Evolutionary conservation across 441 rosid species (phyloP).

Genomic region (Syzygium malaccense): DNA sequence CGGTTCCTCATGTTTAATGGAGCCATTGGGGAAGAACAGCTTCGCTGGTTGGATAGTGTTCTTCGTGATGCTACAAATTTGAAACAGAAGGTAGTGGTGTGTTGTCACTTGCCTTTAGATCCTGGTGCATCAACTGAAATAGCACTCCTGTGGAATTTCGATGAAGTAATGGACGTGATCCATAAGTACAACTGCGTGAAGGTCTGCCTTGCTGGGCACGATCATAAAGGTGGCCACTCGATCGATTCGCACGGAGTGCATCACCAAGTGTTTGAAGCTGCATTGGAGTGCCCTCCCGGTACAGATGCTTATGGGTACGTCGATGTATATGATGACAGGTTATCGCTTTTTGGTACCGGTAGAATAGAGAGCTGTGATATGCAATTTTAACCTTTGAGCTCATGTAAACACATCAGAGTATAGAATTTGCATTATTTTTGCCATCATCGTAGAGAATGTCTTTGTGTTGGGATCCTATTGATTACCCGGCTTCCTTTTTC

Average conservation of each 20-base stretch:
- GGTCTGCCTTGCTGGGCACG: conserved; percentile 81
- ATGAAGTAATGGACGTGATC: conserved; percentile 70
- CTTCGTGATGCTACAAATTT: conserved; percentile 56
- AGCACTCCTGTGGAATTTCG: conserved; percentile 81
- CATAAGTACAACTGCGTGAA: conserved; percentile 63
- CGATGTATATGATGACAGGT: conserved; percentile 56
- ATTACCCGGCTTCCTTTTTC: not conserved
- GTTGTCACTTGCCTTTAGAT: conserved; percentile 78
- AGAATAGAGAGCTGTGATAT: conserved; percentile 52
- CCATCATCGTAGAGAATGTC: not conserved
- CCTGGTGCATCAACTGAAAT: conserved; percentile 40
- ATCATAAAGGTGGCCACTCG: conserved; percentile 69
- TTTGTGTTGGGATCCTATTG: not conserved
- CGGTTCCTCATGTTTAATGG: conserved; percentile 91
- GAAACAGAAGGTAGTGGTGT: conserved; percentile 65
- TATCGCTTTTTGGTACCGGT: conserved; percentile 55
- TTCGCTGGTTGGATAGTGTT: conserved; percentile 65
- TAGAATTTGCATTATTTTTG: not conserved
- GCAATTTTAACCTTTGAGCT: conserved; percentile 16
- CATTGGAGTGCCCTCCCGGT: conserved; percentile 86
- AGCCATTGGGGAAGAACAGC: conserved; percentile 73
- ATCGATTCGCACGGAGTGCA: conserved; percentile 74
- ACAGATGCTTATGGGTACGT: conserved; percentile 68
- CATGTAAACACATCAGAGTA: not conserved
- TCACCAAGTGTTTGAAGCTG: conserved; percentile 81